Base-by-base conservation (phyloP, 2,329 filamentous ascomycete genomes). In the Raffaelea deltoideospora region DNA sequence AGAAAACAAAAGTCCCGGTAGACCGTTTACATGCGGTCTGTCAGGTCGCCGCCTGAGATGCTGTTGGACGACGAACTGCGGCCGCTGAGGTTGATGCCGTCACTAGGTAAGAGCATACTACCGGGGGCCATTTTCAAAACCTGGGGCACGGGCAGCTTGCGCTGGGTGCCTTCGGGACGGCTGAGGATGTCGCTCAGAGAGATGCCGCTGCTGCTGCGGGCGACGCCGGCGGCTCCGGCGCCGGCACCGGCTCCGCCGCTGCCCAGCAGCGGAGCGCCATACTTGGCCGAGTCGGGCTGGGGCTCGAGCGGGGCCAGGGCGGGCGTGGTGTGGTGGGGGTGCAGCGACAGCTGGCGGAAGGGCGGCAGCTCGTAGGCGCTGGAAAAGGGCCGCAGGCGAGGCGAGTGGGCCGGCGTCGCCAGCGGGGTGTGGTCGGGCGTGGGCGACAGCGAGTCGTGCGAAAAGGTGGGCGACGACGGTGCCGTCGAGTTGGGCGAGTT, bases 341-440 rank as follows among this genome's bases (percentile, higher is more conserved):
- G 59, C 37, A 73, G 54, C 21, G 66, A 66, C 38, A 76, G 55
- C 46, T 69, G 70, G 40, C 90, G 79, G 48, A 98, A 76, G 31
- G 83, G 85, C 23, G 90, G 88, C 37, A 96, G 67, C 56, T 95
- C 87, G 48, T 65, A 61, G 37, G 88, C 69, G 46, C 80, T 76
- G 46, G 65, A 72, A 51, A 82, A 79, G 3, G 88, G 84, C 42
- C 87, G 73, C 47, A 98, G 68, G 31, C 90, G 83, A 35, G 90
- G 90, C 15, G 87, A 95, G 58, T 96, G 90, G 31, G 87, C 88
- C 5, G 88, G 88, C 5, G 88, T 98, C 21, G 87, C 88, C 38
- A 96, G 76, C n/a, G 88, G 88, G n/a, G 90, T 96, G 64, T 95
- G 87, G 52, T 96, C 88, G 10, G 88, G 90, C 2, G 88, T 98